A percentile compares a stretch with the other conserved stretches of the same genome.
These are phyloP conservation scores for Picochlorum sp. DNA, from an alignment of 139 green algal species.

Conservation along the genomic window DNA sequence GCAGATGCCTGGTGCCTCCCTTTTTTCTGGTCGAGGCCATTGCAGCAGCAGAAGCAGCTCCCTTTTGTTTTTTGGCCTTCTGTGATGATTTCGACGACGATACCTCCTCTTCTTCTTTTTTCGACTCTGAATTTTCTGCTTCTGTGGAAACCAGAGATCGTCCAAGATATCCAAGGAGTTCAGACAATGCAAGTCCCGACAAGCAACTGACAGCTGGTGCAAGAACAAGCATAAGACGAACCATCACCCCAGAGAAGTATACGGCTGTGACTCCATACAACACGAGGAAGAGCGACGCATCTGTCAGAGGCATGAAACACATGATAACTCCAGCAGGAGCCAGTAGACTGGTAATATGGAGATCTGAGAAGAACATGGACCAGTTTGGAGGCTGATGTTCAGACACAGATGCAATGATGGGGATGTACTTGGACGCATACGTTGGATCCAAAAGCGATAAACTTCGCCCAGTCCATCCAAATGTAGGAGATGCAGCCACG, in stretches of 20 bases:
- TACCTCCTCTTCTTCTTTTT: background rate
- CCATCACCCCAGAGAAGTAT: conserved; percentile 93
- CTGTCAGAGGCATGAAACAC: conserved; percentile 69
- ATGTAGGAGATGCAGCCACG: conserved; percentile 77
- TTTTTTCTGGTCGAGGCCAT: background rate
- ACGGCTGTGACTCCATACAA: conserved; percentile 88
- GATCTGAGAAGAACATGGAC: conserved; percentile 83
- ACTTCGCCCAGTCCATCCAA: conserved; percentile 85
- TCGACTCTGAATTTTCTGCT: background rate
- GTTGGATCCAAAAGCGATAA: conserved; percentile 91
- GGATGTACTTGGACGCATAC: conserved; percentile 93
- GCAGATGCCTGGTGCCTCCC: background rate
- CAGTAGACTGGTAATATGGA: conserved; percentile 44
- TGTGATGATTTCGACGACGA: background rate
- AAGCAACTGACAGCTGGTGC: conserved; percentile 90
- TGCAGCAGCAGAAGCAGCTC: background rate
- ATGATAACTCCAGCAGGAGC: conserved; percentile 65
- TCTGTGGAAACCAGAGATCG: conserved; percentile 2
- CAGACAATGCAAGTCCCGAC: conserved; percentile 65
- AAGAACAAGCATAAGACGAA: conserved; percentile 89
- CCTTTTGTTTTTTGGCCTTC: background rate
- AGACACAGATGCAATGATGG: conserved; percentile 92
- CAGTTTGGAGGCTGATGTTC: conserved; percentile 88
- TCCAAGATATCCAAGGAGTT: conserved; percentile 36
- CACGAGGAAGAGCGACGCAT: conserved; percentile 82